A percentile compares a stretch with the other conserved stretches of the same genome.
Conservation (phyloP, 177 flowering plant genomes). For the Vitis hybrid region DNA sequence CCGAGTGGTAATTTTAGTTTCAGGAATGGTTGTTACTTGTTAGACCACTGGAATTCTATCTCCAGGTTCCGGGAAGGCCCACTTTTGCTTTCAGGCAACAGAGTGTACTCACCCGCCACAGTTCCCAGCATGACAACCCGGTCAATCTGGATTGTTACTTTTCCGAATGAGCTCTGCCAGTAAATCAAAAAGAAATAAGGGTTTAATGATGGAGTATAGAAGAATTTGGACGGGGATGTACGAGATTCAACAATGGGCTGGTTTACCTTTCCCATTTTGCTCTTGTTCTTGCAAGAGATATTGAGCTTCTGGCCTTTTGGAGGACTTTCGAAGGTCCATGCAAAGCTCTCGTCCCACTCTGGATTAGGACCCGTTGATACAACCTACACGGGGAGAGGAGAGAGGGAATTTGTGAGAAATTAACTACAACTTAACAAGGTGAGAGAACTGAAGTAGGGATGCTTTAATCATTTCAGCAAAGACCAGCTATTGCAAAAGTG, state of each 20-base stretch:
- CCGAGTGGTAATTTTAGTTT: constrained; percentile 9
- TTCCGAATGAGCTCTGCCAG: constrained; percentile 87
- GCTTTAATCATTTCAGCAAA: too few relatives aligned
- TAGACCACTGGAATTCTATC: constrained; percentile 98
- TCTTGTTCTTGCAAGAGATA: constrained; percentile 98
- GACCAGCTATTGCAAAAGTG: too few relatives aligned
- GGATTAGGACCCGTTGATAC: constrained; percentile 96
- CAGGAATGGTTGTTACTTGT: constrained; percentile 41
- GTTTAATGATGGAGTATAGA: neutral
- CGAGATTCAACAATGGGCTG: neutral
- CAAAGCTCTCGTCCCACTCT: constrained; percentile 93
- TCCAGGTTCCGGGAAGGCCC: constrained; percentile 84
- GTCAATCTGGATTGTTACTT: constrained; percentile 97
- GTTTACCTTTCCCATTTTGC: constrained; percentile 92
- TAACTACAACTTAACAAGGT: too few relatives aligned
- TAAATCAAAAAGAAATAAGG: neutral
- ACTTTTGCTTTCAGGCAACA: constrained; percentile 88
- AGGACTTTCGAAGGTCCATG: constrained; percentile 97
- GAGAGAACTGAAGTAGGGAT: too few relatives aligned
- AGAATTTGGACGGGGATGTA: neutral
- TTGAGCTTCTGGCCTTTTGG: constrained; percentile 99
- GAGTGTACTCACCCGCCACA: constrained; percentile 88
- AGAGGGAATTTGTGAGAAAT: too few relatives aligned
- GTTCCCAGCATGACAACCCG: constrained; percentile 95
- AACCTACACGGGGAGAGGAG: constrained; percentile 36